Percentiles rank a stretch among this genome's conserved stretches.
These are phyloP conservation scores for Gillenia trifoliata DNA, from an alignment of 306 rosid species.

Conservation along the genomic window DNA sequence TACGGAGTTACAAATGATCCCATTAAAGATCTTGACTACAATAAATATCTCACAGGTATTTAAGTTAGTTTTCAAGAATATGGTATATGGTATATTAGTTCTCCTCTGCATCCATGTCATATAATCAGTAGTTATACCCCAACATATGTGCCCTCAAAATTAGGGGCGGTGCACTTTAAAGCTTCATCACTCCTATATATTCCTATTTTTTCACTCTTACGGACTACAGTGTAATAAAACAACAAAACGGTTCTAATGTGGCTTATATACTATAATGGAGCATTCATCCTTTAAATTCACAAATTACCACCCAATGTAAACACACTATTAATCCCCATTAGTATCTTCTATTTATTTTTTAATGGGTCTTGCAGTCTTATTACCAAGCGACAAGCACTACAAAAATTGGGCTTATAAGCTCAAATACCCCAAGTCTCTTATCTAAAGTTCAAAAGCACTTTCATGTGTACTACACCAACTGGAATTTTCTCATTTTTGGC, in stretches of 20 bases:
- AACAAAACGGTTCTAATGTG: no score
- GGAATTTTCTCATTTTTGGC: background rate
- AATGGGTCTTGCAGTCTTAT: background rate
- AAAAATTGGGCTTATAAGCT: background rate
- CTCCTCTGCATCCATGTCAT: background rate
- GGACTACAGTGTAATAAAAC: no score
- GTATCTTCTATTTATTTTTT: no score
- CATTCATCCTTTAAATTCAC: no score
- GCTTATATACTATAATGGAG: no score
- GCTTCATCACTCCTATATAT: background rate
- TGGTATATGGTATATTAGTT: background rate
- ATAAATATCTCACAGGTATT: background rate
- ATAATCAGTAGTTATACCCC: background rate
- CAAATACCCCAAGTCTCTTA: background rate
- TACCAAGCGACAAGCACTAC: background rate
- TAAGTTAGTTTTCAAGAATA: background rate
- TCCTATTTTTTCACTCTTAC: background rate
- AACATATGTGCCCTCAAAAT: background rate
- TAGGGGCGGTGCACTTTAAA: background rate
- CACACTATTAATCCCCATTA: no score
- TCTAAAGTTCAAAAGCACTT: background rate
- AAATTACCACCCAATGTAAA: no score
- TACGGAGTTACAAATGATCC: background rate
- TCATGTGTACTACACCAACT: background rate
- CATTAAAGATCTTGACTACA: background rate